Conservation (phyloP, 192 early-diverging fungal species). For the Podila minutissima region DNA sequence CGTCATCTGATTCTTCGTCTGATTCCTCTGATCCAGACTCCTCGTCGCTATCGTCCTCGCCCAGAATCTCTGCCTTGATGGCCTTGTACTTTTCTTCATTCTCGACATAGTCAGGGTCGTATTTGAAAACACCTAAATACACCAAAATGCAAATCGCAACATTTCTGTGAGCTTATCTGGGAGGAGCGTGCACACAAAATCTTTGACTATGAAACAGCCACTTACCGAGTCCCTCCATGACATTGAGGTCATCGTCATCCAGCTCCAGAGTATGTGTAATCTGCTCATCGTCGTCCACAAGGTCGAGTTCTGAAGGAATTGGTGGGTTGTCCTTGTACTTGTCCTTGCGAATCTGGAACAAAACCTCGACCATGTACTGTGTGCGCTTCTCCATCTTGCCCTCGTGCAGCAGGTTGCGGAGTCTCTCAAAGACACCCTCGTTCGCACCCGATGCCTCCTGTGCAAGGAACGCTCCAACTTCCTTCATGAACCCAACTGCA, state of each 20-base stretch:
- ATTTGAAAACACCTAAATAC: constrained; percentile 72
- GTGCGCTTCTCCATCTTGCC: constrained; percentile 93
- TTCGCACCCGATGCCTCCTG: constrained; percentile 79
- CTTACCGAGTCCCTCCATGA: constrained; percentile 80
- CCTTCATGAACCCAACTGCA: constrained; percentile 93
- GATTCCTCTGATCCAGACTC: constrained; percentile 62
- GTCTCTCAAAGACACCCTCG: constrained; percentile 91
- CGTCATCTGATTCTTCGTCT: constrained; percentile 63
- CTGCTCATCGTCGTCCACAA: constrained; percentile 96
- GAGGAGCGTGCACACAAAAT: background rate
- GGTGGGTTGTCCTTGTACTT: constrained; percentile 92
- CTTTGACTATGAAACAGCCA: background rate
- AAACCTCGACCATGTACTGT: constrained; percentile 97
- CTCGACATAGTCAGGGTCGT: constrained; percentile 80
- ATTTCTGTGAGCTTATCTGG: background rate
- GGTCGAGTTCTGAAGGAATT: constrained; percentile 80
- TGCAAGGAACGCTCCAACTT: constrained; percentile 85
- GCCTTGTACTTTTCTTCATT: constrained; percentile 86
- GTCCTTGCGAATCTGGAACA: constrained; percentile 95
- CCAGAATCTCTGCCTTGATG: constrained; percentile 90
- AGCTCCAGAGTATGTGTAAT: constrained; percentile 87
- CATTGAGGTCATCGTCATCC: constrained; percentile 86
- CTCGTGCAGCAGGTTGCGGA: constrained; percentile 93
- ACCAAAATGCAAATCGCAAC: background rate
- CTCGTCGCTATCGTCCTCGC: constrained; percentile 70